These are phyloP conservation scores for Paxillus ammoniavirescens DNA, from an alignment of 768 basidiomycete genomes.

Conservation along the genomic window DNA sequence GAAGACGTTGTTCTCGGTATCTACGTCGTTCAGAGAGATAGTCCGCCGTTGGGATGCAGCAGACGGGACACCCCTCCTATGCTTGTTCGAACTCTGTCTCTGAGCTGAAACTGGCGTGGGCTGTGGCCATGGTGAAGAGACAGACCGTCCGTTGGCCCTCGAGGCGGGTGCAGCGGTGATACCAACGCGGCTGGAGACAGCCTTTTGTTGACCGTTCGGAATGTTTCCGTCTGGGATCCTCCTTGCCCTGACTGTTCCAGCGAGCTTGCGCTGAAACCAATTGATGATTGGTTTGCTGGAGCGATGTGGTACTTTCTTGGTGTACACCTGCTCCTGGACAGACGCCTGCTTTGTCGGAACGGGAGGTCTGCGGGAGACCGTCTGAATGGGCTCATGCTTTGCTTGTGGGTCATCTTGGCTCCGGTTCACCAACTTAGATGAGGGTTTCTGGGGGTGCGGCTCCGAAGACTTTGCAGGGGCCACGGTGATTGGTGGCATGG, in stretches of 20 bases:
- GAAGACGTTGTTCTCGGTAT: conserved; percentile 41
- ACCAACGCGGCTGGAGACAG: conserved; percentile 12
- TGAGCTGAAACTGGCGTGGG: conserved; percentile 18
- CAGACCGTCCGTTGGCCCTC: conserved; percentile 25
- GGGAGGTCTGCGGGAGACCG: conserved; percentile 16
- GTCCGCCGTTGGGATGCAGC: conserved; percentile 47
- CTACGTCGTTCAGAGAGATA: conserved; percentile 63
- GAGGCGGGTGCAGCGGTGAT: conserved; percentile 10
- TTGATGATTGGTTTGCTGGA: conserved; percentile 85
- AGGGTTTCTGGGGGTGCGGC: conserved; percentile 10
- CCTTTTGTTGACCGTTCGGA: conserved; percentile 12
- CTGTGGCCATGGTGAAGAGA: conserved; percentile 30
- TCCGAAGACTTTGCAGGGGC: conserved; percentile 13
- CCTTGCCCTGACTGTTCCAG: conserved; percentile 61
- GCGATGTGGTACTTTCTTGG: conserved; percentile 65
- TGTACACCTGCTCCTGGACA: conserved; percentile 33
- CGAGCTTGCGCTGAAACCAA: conserved; percentile 87
- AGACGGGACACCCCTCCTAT: conserved; percentile 21
- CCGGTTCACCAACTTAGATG: conserved; percentile 10
- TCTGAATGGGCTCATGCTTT: conserved; percentile 17
- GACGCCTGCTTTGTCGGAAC: conserved; percentile 23
- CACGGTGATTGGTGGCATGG: conserved; percentile 18
- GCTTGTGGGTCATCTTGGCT: conserved; percentile 3
- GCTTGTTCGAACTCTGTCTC: conserved; percentile 20
- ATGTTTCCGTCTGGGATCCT: conserved; percentile 39